Evolutionary conservation across 1,284 basidiomycete species (phyloP).

Genomic region (Termitomyces sp.): DNA sequence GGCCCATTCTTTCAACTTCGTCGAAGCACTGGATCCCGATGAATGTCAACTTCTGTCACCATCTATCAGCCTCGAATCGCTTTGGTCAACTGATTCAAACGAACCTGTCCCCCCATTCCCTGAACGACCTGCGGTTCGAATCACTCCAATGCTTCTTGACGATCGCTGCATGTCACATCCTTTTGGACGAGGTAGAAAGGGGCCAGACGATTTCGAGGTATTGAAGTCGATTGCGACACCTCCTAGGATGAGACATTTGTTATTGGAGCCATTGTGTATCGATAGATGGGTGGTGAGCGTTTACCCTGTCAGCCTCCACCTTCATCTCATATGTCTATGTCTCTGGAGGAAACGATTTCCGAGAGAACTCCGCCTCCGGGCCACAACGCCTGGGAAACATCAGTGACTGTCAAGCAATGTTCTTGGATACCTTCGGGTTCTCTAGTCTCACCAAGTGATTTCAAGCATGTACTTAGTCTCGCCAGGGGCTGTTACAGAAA

Average conservation of each 20-base stretch:
- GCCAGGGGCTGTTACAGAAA: slow-evolving; percentile 15
- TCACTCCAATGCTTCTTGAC: slow-evolving; percentile 12
- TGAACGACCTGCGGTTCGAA: slow-evolving; percentile 7
- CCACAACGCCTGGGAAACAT: slow-evolving; percentile 43
- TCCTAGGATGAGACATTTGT: slow-evolving; percentile 14
- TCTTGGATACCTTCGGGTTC: slow-evolving; percentile 53
- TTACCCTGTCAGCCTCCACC: background rate
- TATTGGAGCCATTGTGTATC: slow-evolving; percentile 15
- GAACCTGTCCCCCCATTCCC: slow-evolving; percentile 17
- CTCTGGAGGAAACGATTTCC: slow-evolving; percentile 22
- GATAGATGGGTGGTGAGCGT: slow-evolving; percentile 17
- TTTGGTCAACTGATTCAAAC: slow-evolving; percentile 17
- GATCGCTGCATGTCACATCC: slow-evolving; percentile 13
- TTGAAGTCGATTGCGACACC: slow-evolving; percentile 15
- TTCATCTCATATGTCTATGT: background rate
- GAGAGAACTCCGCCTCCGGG: slow-evolving; percentile 32
- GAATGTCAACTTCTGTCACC: slow-evolving; percentile 14
- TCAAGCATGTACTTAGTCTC: slow-evolving; percentile 28
- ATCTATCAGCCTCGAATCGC: slow-evolving; percentile 16
- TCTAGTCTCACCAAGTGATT: slow-evolving; percentile 37
- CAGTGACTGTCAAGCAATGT: slow-evolving; percentile 22
- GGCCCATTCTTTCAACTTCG: slow-evolving; percentile 11
- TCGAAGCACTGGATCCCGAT: slow-evolving; percentile 8
- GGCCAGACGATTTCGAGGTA: slow-evolving; percentile 8
- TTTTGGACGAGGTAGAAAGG: slow-evolving; percentile 8